Base-by-base conservation (phyloP, 139 green algal species). In the Eudorina sp. region DNA sequence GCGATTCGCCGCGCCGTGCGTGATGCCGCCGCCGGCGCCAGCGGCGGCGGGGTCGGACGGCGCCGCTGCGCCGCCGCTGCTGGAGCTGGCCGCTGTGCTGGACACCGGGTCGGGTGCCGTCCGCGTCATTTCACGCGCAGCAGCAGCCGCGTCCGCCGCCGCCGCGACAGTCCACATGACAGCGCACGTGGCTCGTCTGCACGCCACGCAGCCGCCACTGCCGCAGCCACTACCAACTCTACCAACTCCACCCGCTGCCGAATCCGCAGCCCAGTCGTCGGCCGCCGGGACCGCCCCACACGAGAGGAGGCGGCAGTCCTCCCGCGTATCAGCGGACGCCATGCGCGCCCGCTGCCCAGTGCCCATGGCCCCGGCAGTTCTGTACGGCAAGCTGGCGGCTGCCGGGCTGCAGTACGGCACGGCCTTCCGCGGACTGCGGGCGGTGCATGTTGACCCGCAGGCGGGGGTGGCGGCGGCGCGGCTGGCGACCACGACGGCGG, bases 361-460 rank as follows among this genome's bases (percentile, higher is more conserved):
- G 13, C 93, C 95, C 0, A 23, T 89, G 11, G 84, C 77, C 46
- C 43, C 72, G 2, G 48, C 89, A 0, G 84, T 36, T 0, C 16
- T 95, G 19, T 97, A 97, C 85, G 14, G 53, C 38, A 68, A 60
- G 55, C 74, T 97, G 62, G 18, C 38, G 0, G 85, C 80, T 27
- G 91, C 93, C 66, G 95, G 93, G 9, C 84, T 97, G 83, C 88
- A 96, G 77, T 97, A 97, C 81, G 95, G 95, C 58, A 78, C 92
- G 31, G 74, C 76, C 23, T 96, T 97, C 90, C 51, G 93, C 4
- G 69, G 62, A 41, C 34, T 96, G 68, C 43, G 51, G 18, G 4
- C 81, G 29, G 36, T 87, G 0, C 81, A 87, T 45, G 78, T 45
- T 29, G 64, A 64, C 83, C 60, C 84, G 38, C 51, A 36, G 48